Conservation (phyloP, 352 stramenopile species). For the Globisporangium viniferum region DNA sequence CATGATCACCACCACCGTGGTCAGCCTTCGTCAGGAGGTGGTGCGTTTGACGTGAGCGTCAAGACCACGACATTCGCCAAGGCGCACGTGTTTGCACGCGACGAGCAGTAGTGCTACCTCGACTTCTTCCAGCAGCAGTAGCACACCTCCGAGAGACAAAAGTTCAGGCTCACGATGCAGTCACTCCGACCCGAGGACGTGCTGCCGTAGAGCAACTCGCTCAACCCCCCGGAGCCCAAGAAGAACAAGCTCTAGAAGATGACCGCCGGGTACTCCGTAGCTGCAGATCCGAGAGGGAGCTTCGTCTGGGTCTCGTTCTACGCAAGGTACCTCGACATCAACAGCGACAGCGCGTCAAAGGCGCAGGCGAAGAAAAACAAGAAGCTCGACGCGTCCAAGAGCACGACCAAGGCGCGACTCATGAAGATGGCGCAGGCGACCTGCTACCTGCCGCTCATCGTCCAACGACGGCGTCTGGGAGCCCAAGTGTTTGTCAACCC, state of each 20-base stretch:
- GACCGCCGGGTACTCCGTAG: conserved; percentile 22
- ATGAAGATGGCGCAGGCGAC: conserved; percentile 26
- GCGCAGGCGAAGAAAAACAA: not conserved
- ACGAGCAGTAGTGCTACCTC: conserved; percentile 51
- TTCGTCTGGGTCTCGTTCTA: conserved; percentile 34
- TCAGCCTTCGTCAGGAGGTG: not conserved
- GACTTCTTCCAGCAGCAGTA: conserved; percentile 19
- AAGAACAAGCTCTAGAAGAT: conserved; percentile 23
- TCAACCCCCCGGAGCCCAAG: not conserved
- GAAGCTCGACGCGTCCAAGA: conserved; percentile 19
- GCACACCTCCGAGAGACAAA: not conserved
- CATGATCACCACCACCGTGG: not conserved
- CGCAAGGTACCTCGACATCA: conserved; percentile 21
- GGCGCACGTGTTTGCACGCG: conserved; percentile 36
- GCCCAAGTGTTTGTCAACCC: conserved; percentile 35
- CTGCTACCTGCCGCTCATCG: conserved; percentile 30
- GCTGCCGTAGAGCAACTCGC: conserved; percentile 26
- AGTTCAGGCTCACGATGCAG: conserved; percentile 31
- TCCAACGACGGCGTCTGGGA: conserved; percentile 39
- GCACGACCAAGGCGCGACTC: conserved; percentile 24
- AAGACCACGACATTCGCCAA: conserved; percentile 33
- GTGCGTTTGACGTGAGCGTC: conserved; percentile 20
- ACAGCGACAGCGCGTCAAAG: not conserved
- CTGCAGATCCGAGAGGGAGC: conserved; percentile 11
- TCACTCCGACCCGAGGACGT: conserved; percentile 23